Percentiles rank a stretch among this genome's conserved stretches.
These are phyloP conservation scores for Tilletia indica DNA, from an alignment of 1,284 basidiomycete genomes.

Conservation along the genomic window DNA sequence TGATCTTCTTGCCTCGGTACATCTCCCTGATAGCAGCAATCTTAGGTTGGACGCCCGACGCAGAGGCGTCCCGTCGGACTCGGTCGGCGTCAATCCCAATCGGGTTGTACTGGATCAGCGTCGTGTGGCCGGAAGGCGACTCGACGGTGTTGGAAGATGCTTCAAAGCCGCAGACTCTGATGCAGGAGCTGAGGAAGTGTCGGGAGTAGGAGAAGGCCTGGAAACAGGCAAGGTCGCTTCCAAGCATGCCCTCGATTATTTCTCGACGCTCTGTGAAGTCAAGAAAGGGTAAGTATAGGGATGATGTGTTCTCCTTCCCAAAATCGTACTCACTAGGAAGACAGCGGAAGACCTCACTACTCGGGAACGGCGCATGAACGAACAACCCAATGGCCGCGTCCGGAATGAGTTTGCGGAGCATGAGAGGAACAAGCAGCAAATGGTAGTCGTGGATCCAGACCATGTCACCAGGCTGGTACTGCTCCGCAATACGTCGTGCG, in stretches of 20 bases:
- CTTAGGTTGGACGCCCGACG: conserved; percentile 83
- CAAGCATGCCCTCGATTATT: conserved; percentile 96
- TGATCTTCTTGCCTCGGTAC: conserved; percentile 97
- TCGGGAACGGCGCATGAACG: conserved; percentile 95
- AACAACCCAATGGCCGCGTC: conserved; percentile 82
- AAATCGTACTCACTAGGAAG: conserved; percentile 65
- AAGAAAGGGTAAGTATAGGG: not conserved
- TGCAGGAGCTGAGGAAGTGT: conserved; percentile 90
- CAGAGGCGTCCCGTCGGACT: conserved; percentile 75
- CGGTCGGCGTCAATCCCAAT: conserved; percentile 95
- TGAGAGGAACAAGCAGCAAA: conserved; percentile 80
- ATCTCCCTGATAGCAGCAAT: conserved; percentile 77
- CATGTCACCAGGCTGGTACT: conserved; percentile 84
- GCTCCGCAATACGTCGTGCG: conserved; percentile 70
- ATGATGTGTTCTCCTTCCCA: conserved; percentile 4
- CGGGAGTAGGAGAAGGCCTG: conserved; percentile 94
- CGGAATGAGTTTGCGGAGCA: conserved; percentile 75
- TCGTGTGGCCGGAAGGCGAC: conserved; percentile 83
- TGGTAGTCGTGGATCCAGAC: conserved; percentile 68
- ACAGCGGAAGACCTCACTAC: conserved; percentile 91
- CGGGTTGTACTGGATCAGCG: conserved; percentile 83
- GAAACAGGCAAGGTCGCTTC: conserved; percentile 93
- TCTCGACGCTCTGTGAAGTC: conserved; percentile 66
- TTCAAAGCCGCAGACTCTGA: conserved; percentile 94
- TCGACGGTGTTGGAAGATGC: conserved; percentile 74